These are phyloP conservation scores for Lasiodiplodia theobromae DNA, from an alignment of 2,329 filamentous ascomycete species.

Conservation along the genomic window DNA sequence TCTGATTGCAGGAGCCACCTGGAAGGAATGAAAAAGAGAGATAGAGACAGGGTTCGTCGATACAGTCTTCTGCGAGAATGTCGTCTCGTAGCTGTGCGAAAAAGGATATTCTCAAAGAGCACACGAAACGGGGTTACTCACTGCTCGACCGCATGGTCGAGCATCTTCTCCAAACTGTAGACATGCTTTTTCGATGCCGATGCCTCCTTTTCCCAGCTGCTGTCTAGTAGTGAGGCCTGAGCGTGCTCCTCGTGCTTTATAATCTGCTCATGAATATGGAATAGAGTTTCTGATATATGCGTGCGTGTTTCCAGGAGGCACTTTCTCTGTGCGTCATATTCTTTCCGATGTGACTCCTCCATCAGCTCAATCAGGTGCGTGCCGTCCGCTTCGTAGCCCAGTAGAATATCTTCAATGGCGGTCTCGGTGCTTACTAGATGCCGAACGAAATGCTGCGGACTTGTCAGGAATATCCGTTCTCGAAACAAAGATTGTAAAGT, in stretches of 20 bases:
- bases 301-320: neutral
- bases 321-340: conserved; percentile 1
- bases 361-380: conserved; percentile 53
- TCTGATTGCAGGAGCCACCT: neutral
- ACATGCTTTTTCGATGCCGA: conserved; percentile 1
- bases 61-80: neutral
- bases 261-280: neutral
- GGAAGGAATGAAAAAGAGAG: neutral
- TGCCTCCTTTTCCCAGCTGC: neutral
- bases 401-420: conserved; percentile 52
- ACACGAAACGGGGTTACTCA: neutral
- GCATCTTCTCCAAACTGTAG: neutral
- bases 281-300: neutral
- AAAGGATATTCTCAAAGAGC: neutral
- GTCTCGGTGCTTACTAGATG: conserved; percentile 57
- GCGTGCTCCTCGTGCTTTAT: neutral
- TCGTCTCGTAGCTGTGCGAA: neutral
- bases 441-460: conserved; percentile 48
- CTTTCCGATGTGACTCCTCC: conserved; percentile 47
- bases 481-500: neutral
- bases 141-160: neutral
- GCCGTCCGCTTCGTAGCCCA: conserved; percentile 54
- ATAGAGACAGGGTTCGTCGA: neutral
- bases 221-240: neutral
- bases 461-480: neutral